These are phyloP conservation scores for Aspergillus fumigatiaffinis DNA, from an alignment of 2,329 filamentous ascomycete genomes.

Conservation along the genomic window DNA sequence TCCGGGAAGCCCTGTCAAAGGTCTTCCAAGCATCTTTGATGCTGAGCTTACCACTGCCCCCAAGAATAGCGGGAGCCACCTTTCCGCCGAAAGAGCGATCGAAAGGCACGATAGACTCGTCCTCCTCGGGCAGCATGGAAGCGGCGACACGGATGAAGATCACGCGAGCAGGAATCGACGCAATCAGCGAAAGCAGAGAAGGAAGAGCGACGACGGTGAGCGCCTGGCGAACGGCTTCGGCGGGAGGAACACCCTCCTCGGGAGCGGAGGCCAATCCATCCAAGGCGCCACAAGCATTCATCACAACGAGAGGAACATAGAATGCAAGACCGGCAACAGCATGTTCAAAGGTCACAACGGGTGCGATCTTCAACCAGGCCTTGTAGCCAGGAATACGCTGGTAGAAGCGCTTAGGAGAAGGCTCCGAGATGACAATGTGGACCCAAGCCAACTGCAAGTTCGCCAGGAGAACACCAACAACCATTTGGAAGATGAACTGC, in stretches of 20 bases:
- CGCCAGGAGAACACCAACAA: constrained; percentile 59
- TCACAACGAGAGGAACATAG: constrained; percentile 39
- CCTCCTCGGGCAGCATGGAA: constrained; percentile 74
- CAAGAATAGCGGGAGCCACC: constrained; percentile 69
- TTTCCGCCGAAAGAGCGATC: constrained; percentile 80
- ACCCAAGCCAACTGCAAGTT: constrained; percentile 76
- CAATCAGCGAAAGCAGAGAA: constrained; percentile 51
- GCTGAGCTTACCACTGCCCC: constrained; percentile 66
- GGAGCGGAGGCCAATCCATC: constrained; percentile 28
- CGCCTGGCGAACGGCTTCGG: constrained; percentile 34
- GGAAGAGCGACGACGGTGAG: constrained; percentile 39
- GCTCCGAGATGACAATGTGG: constrained; percentile 75
- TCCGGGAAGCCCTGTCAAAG: constrained; percentile 68
- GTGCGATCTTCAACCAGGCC: constrained; percentile 66
- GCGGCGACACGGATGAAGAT: constrained; percentile 80
- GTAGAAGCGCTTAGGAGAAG: constrained; percentile 61
- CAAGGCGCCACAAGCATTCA: constrained; percentile 44
- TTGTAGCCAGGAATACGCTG: constrained; percentile 64
- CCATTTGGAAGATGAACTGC: constrained; percentile 49
- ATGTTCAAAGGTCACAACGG: constrained; percentile 61
- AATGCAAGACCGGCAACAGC: constrained; percentile 50
- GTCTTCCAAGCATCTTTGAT: constrained; percentile 74
- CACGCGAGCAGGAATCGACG: constrained; percentile 72
- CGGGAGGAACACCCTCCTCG: constrained; percentile 29
- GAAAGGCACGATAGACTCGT: constrained; percentile 83